phyloP scores from a whole-genome alignment of 148 eudicot genomes.

The Spergularia marina region DNA sequence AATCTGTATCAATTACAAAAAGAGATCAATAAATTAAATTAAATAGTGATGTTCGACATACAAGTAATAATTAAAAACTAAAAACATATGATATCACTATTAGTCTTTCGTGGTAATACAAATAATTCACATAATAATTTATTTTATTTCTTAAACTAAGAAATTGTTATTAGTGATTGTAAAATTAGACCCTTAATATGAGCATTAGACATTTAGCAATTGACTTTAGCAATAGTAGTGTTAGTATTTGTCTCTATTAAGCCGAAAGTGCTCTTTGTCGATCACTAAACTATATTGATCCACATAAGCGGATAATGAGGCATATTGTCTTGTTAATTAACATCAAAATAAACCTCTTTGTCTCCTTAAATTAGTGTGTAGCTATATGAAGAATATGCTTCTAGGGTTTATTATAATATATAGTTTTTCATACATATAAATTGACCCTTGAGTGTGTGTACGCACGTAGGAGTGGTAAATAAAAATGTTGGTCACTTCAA shows the following conservation, averaged over 20 bases:
- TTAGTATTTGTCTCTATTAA: slow-evolving; percentile 15
- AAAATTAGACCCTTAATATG: no score
- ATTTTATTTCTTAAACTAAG: no score
- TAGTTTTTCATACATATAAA: slow-evolving; percentile 8
- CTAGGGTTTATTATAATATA: slow-evolving; percentile 25
- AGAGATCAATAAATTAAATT: no score
- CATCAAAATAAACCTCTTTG: slow-evolving; percentile 23
- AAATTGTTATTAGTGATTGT: no score
- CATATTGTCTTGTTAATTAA: slow-evolving; percentile 28
- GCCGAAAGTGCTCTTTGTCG: slow-evolving; percentile 30
- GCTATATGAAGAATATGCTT: slow-evolving; percentile 26
- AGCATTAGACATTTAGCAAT: no score
- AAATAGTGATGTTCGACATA: no score
- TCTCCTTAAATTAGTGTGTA: slow-evolving; percentile 29
- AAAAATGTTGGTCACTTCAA: slow-evolving; percentile 11
- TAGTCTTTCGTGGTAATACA: no score
- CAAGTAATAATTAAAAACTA: no score
- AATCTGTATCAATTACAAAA: no score
- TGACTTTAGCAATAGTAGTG: neutral
- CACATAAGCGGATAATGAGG: slow-evolving; percentile 36
- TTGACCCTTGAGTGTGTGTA: neutral
- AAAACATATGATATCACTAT: no score
- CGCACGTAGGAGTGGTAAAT: neutral
- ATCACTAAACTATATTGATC: slow-evolving; percentile 26
- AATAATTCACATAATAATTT: no score